These are phyloP conservation scores for Globisporangium perplexum DNA, from an alignment of 352 stramenopile genomes.

Conservation along the genomic window DNA sequence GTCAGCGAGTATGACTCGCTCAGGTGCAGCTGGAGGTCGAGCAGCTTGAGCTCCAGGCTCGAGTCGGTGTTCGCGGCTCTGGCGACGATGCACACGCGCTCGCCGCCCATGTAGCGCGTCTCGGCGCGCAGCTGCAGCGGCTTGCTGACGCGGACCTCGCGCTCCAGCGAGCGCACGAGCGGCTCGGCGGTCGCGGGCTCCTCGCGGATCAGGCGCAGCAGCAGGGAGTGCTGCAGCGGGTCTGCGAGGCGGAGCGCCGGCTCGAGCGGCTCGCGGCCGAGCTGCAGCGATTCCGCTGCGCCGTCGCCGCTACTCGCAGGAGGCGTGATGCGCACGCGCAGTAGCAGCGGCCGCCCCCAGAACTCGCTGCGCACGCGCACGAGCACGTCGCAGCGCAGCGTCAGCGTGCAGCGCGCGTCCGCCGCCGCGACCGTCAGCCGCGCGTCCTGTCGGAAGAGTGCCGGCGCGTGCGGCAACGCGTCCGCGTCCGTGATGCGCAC, in stretches of 20 bases:
- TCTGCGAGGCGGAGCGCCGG: conserved; percentile 22
- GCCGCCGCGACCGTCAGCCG: conserved; percentile 28
- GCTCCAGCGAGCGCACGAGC: conserved; percentile 38
- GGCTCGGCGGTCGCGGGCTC: conserved; percentile 29
- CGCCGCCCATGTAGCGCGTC: conserved; percentile 28
- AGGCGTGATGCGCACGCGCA: conserved; percentile 49
- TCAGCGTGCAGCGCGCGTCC: conserved; percentile 11
- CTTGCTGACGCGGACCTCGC: conserved; percentile 24
- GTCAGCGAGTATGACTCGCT: conserved; percentile 25
- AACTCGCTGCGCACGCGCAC: conserved; percentile 58
- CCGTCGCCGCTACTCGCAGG: conserved; percentile 6
- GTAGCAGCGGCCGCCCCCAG: conserved; percentile 44
- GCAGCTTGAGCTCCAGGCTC: conserved; percentile 32
- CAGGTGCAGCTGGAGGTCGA: conserved; percentile 63
- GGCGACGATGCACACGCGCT: conserved; percentile 43
- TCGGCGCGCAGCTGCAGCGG: conserved; percentile 16
- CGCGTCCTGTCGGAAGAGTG: conserved; percentile 60
- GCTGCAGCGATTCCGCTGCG: neutral
- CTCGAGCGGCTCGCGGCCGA: neutral
- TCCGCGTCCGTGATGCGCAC: conserved; percentile 36
- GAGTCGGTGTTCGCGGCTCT: conserved; percentile 40
- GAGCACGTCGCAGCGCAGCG: conserved; percentile 38
- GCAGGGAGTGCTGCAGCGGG: conserved; percentile 24
- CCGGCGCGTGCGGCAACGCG: conserved; percentile 11
- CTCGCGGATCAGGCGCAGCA: conserved; percentile 47